These are phyloP conservation scores for Verticillium albo-atrum DNA, from an alignment of 2,329 filamentous ascomycete genomes.

Conservation along the genomic window DNA sequence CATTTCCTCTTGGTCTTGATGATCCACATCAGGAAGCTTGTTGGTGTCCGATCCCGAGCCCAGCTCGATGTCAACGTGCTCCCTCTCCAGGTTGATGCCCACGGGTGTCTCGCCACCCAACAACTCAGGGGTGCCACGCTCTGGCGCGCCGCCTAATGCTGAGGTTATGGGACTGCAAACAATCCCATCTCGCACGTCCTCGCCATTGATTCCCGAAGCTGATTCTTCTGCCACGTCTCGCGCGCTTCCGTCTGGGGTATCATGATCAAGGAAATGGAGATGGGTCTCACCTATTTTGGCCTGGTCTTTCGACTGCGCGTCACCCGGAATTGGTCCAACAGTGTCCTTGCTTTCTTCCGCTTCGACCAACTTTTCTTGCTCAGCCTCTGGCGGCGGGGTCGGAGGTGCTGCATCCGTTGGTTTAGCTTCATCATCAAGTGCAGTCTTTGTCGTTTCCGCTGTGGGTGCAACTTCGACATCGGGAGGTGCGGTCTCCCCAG, in stretches of 20 bases:
- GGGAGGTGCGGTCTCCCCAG: background rate
- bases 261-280: constrained; percentile 20
- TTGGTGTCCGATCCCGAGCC: background rate
- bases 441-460: background rate
- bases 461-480: background rate
- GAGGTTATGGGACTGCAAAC: background rate
- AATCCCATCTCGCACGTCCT: background rate
- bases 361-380: constrained; percentile 6
- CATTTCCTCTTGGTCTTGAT: too few relatives aligned
- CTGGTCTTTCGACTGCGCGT: constrained; percentile 5
- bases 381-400: background rate
- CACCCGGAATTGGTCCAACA: constrained; percentile 10
- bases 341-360: constrained; percentile 13
- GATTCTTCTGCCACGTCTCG: constrained; percentile 5
- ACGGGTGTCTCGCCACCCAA: background rate
- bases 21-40: background rate
- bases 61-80: background rate
- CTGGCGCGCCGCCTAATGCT: background rate
- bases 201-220: constrained; percentile 1
- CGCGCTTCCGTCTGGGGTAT: constrained; percentile 16
- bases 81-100: background rate
- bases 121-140: background rate
- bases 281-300: constrained; percentile 23
- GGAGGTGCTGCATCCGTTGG: background rate
- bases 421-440: background rate